phyloP scores from a whole-genome alignment of 331 rosid species.

The Spiraea crenata region DNA sequence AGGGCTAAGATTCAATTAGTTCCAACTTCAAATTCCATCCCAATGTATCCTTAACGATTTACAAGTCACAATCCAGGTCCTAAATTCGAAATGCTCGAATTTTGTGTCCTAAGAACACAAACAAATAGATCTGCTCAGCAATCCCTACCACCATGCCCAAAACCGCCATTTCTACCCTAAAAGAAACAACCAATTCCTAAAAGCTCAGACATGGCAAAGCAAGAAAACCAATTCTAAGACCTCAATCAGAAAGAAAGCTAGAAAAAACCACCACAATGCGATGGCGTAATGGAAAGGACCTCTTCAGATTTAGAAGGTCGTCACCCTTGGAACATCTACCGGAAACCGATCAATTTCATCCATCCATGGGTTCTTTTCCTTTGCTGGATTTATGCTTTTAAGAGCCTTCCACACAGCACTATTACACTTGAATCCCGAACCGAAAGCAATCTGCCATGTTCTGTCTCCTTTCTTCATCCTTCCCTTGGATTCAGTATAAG shows the following conservation, averaged over 20 bases:
- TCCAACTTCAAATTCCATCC: constrained; percentile 1
- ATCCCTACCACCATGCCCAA: background rate
- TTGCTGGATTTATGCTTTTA: constrained; percentile 62
- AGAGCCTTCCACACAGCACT: constrained; percentile 98
- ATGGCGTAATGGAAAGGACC: constrained; percentile 7
- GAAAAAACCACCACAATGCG: constrained; percentile 29
- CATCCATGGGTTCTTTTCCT: constrained; percentile 86
- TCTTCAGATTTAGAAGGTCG: constrained; percentile 38
- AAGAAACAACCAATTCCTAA: constrained; percentile 8
- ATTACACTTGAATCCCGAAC: constrained; percentile 93
- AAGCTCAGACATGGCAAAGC: constrained; percentile 21
- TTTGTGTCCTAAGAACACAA: background rate
- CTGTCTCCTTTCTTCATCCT: constrained; percentile 89
- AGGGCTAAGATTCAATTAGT: background rate
- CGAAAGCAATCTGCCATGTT: constrained; percentile 96
- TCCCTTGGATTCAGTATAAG: constrained; percentile 86
- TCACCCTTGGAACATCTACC: constrained; percentile 68
- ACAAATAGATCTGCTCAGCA: background rate
- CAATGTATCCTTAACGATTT: background rate
- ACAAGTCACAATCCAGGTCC: background rate
- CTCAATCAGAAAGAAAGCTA: constrained; percentile 20
- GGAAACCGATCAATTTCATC: constrained; percentile 75
- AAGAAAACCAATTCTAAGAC: constrained; percentile 25
- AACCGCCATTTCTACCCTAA: constrained; percentile 14
- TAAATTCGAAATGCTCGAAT: constrained; percentile 7